Percentiles rank a stretch among this genome's conserved stretches.
Conservation (phyloP, 225 moss, liverwort and hornwort species). For the Rhytidiadelphus loreus region DNA sequence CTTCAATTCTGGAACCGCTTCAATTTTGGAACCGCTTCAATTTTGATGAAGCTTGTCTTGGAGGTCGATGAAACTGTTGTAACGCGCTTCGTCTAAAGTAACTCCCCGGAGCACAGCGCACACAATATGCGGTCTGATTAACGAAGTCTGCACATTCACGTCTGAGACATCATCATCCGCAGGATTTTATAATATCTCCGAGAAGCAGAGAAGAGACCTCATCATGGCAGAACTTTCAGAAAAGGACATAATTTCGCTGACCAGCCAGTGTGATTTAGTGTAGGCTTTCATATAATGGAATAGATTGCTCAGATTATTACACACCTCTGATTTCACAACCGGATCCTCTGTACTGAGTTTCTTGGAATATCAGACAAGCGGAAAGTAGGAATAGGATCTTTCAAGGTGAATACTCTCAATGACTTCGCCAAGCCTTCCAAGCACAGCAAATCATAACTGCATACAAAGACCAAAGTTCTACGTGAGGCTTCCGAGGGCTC, state of each 20-base stretch:
- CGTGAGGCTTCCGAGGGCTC: background rate
- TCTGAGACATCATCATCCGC: background rate
- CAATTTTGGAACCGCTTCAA: too few species aligned
- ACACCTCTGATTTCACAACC: constrained; percentile 80
- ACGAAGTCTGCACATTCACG: constrained; percentile 50
- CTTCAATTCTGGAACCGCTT: too few species aligned
- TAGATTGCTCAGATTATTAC: background rate
- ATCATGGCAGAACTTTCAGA: background rate
- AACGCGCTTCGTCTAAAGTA: constrained; percentile 60
- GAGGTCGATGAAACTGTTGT: constrained; percentile 87
- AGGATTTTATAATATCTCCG: background rate
- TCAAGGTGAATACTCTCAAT: constrained; percentile 66
- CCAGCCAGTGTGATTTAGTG: background rate
- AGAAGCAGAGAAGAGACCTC: background rate
- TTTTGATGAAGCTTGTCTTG: constrained; percentile 97
- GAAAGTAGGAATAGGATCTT: constrained; percentile 72
- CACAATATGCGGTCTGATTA: constrained; percentile 68
- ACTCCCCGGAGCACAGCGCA: constrained; percentile 84
- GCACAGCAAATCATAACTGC: constrained; percentile 91
- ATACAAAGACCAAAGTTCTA: background rate
- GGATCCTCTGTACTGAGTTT: constrained; percentile 47
- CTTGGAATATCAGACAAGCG: constrained; percentile 28
- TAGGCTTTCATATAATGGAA: background rate
- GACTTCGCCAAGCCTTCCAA: constrained; percentile 84
- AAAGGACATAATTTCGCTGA: background rate